These are phyloP conservation scores for Pleurotus platypus DNA, from an alignment of 768 basidiomycete genomes.

Conservation along the genomic window DNA sequence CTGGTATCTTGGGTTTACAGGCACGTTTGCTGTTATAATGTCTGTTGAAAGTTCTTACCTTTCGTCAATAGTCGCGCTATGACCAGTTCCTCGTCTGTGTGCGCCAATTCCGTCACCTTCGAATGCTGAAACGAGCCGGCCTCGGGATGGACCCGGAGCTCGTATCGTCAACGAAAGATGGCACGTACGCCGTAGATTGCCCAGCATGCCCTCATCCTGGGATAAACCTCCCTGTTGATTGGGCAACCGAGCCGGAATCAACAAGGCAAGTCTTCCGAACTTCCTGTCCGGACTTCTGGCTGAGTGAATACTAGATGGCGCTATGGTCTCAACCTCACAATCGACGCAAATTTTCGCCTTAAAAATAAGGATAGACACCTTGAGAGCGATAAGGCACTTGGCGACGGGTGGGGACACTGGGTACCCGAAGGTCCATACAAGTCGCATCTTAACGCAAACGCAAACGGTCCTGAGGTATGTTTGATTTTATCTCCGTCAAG, in stretches of 20 bases:
- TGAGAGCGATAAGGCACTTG: slow-evolving; percentile 16
- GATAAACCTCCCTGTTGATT: slow-evolving; percentile 13
- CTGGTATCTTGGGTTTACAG: slow-evolving; percentile 13
- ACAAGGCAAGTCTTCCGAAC: not conserved
- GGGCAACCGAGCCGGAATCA: slow-evolving; percentile 9
- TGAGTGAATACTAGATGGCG: slow-evolving; percentile 19
- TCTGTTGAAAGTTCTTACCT: too few relatives aligned
- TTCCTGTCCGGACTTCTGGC: too few relatives aligned
- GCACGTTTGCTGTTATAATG: slow-evolving; percentile 8
- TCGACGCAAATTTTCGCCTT: slow-evolving; percentile 29
- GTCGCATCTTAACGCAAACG: slow-evolving; percentile 1
- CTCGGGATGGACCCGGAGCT: not conserved
- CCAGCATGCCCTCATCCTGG: slow-evolving; percentile 22
- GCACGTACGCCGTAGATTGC: slow-evolving; percentile 18
- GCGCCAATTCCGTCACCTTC: too few relatives aligned
- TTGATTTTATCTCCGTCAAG: not conserved
- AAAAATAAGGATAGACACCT: slow-evolving; percentile 18
- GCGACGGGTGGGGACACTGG: slow-evolving; percentile 18
- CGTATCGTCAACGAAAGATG: slow-evolving; percentile 8
- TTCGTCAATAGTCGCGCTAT: too few relatives aligned
- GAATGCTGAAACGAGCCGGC: too few relatives aligned
- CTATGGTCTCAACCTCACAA: slow-evolving; percentile 19
- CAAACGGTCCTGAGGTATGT: slow-evolving; percentile 11
- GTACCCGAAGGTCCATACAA: slow-evolving; percentile 11
- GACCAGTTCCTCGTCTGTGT: too few relatives aligned